phyloP scores from a whole-genome alignment of 148 eudicot genomes.

The Rhododendron molle region DNA sequence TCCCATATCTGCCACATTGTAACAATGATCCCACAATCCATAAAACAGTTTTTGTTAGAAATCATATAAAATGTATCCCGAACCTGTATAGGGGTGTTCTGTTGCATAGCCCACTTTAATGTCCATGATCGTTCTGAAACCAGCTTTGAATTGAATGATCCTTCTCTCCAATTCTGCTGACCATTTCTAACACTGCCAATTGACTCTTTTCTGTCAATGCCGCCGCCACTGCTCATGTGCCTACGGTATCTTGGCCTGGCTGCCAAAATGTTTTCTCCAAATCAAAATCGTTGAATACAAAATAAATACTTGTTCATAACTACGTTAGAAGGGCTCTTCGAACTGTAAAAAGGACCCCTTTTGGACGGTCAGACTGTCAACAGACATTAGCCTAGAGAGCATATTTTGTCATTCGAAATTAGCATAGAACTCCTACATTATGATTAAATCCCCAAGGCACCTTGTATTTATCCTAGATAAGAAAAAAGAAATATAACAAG shows the following conservation, averaged over 20 bases:
- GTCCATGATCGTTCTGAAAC: conserved; percentile 68
- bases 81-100: conserved; percentile 71
- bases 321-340: not conserved
- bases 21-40: not conserved
- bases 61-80: not conserved
- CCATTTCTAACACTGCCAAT: conserved; percentile 18
- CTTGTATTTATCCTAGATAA: not conserved
- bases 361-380: not conserved
- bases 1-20: conserved; percentile 57
- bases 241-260: conserved; percentile 86
- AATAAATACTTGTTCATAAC: not conserved
- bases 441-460: not conserved
- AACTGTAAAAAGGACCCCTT: not conserved
- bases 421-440: not conserved
- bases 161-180: conserved; percentile 39
- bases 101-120: conserved; percentile 59
- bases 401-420: not conserved
- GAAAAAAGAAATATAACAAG: not conserved
- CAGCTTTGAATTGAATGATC: conserved; percentile 40
- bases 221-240: conserved; percentile 20
- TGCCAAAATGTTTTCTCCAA: conserved; percentile 36
- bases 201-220: conserved; percentile 36
- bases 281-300: conserved; percentile 14
- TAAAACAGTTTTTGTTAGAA: not conserved
- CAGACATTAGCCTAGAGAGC: not conserved